These are phyloP conservation scores for Echria macrotheca DNA, from an alignment of 495 filamentous ascomycete species.

Conservation along the genomic window DNA sequence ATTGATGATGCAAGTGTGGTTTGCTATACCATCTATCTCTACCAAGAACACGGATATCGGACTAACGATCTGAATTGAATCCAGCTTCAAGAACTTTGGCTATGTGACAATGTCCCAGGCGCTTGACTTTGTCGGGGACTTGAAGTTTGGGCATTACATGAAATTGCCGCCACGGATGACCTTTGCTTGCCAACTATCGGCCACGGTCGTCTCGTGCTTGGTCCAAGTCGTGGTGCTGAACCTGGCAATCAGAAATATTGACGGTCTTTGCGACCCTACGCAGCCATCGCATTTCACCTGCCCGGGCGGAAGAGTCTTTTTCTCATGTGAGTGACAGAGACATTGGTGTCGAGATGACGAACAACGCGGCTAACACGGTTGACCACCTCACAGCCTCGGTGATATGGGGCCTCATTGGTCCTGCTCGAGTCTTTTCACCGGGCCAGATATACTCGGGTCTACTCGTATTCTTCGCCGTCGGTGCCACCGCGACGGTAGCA, in stretches of 20 bases:
- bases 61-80: background rate
- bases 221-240: conserved; percentile 61
- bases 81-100: conserved; percentile 64
- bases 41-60: background rate
- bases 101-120: conserved; percentile 63
- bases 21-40: background rate
- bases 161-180: conserved; percentile 60
- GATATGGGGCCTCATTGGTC: conserved; percentile 65
- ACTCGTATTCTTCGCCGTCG: conserved; percentile 58
- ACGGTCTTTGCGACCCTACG: conserved; percentile 52
- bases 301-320: conserved; percentile 62
- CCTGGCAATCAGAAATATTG: conserved; percentile 56
- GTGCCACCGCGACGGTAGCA: conserved; percentile 50
- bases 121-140: conserved; percentile 45
- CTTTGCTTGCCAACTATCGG: conserved; percentile 61
- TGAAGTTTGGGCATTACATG: conserved; percentile 63
- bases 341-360: too few species aligned
- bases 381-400: conserved; percentile 42
- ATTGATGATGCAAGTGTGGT: conserved; percentile 51
- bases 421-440: conserved; percentile 58
- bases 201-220: conserved; percentile 58
- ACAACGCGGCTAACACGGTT: conserved; percentile 1
- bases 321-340: conserved; percentile 44
- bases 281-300: conserved; percentile 62
- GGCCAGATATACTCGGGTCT: conserved; percentile 61